Conservation (phyloP, 139 green algal species). For the Chlorokybus atmophyticus region DNA sequence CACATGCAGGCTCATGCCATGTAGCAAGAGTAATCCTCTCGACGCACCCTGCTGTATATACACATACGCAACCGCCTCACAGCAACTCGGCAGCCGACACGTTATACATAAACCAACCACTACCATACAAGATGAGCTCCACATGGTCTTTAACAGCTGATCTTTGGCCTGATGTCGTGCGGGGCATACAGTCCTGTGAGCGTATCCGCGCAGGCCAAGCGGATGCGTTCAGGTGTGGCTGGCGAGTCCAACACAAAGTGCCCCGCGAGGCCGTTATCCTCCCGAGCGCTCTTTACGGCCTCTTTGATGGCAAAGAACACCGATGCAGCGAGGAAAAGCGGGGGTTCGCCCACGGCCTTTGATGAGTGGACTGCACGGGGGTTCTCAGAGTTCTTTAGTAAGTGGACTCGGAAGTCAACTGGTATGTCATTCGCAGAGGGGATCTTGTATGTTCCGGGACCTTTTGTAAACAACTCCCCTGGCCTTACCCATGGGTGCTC, state of each 20-base stretch:
- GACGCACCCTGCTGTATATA: no score
- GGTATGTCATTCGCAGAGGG: conserved; percentile 91
- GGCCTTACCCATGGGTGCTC: conserved; percentile 47
- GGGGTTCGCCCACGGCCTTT: conserved; percentile 92
- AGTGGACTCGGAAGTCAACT: conserved; percentile 60
- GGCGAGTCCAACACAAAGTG: conserved; percentile 71
- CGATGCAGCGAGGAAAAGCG: conserved; percentile 72
- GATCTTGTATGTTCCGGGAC: conserved; percentile 85
- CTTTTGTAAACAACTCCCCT: conserved; percentile 66
- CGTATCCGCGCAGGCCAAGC: no score
- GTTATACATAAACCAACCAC: no score
- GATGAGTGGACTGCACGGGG: conserved; percentile 63
- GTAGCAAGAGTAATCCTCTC: no score
- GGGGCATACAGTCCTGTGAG: no score
- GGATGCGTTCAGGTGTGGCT: conserved; percentile 77
- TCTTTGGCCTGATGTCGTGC: no score
- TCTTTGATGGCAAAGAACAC: conserved; percentile 88
- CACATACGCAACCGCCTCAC: no score
- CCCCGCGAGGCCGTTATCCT: conserved; percentile 31
- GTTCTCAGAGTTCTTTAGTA: conserved; percentile 54
- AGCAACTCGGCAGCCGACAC: no score
- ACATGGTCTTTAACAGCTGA: no score
- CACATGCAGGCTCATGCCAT: no score
- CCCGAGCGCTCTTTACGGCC: conserved; percentile 54
- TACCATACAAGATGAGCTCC: no score